phyloP scores from a whole-genome alignment of 345 rosid genomes.

The Triadica sebifera region DNA sequence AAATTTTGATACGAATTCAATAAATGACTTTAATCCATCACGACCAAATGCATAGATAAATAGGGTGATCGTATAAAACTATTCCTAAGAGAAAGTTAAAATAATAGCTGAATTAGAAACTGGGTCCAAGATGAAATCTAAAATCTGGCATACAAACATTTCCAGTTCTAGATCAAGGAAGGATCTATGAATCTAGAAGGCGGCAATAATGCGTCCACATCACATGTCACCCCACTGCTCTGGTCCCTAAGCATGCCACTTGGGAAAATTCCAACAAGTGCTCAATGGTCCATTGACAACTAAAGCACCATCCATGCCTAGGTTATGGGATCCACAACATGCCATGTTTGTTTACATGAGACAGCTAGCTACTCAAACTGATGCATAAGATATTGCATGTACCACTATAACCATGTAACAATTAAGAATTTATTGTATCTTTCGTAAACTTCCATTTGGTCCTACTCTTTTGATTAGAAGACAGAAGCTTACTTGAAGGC shows the following conservation, averaged over 20 bases:
- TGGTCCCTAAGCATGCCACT: neutral
- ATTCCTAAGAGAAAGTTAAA: no score
- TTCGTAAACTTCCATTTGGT: no score
- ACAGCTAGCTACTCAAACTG: neutral
- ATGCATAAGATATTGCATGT: neutral
- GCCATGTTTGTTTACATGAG: slow-evolving; percentile 2
- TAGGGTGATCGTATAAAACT: no score
- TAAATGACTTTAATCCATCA: no score
- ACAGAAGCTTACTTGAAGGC: no score
- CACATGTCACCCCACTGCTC: neutral
- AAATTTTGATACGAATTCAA: no score
- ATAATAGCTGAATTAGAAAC: no score
- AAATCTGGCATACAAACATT: neutral
- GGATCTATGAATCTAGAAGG: neutral
- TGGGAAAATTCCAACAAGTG: neutral
- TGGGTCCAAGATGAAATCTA: neutral
- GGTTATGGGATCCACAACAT: slow-evolving; percentile 1
- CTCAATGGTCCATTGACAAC: slow-evolving; percentile 19
- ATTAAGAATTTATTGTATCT: no score
- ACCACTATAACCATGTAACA: neutral
- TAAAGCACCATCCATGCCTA: slow-evolving; percentile 9
- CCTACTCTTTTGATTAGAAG: no score
- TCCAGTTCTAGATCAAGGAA: neutral
- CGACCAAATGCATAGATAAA: no score
- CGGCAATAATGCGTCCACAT: neutral